Evolutionary conservation across 768 basidiomycete genomes (phyloP).

Genomic region (Auriscalpium vulgare): DNA sequence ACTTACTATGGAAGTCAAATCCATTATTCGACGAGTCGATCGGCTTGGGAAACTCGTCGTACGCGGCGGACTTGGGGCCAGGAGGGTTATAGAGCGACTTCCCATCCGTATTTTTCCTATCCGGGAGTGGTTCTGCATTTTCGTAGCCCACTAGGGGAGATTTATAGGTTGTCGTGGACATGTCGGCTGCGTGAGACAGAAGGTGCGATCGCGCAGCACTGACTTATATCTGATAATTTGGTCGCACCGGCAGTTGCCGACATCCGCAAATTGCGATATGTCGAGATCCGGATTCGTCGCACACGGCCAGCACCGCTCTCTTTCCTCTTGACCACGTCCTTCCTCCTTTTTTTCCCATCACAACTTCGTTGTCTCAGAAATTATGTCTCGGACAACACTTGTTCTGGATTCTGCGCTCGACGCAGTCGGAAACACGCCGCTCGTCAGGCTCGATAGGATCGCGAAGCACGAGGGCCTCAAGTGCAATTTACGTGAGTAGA

Average conservation of each 20-base stretch:
- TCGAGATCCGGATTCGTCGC: no score
- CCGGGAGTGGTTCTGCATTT: constrained; percentile 34
- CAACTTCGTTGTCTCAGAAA: constrained; percentile 6
- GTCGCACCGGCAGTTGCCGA: no score
- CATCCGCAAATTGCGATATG: no score
- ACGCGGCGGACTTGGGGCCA: constrained; percentile 38
- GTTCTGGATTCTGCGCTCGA: constrained; percentile 76
- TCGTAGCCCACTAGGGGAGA: constrained; percentile 34
- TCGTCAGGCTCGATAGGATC: constrained; percentile 79
- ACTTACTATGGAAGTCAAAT: constrained; percentile 69
- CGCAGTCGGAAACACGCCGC: constrained; percentile 85
- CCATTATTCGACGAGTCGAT: constrained; percentile 47
- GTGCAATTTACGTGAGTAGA: constrained; percentile 78
- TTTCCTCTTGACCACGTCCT: no score
- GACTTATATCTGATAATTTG: no score
- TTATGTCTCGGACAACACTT: constrained; percentile 26
- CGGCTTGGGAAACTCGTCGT: constrained; percentile 47
- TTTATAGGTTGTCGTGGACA: constrained; percentile 3
- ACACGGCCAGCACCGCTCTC: no score
- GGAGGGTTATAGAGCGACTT: constrained; percentile 48
- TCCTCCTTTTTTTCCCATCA: not conserved
- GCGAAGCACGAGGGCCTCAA: constrained; percentile 65
- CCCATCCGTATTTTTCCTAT: constrained; percentile 41
- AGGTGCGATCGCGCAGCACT: no score
- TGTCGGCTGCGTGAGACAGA: not conserved